Base-by-base conservation (phyloP, 345 rosid species). In the Citrus sp. region DNA sequence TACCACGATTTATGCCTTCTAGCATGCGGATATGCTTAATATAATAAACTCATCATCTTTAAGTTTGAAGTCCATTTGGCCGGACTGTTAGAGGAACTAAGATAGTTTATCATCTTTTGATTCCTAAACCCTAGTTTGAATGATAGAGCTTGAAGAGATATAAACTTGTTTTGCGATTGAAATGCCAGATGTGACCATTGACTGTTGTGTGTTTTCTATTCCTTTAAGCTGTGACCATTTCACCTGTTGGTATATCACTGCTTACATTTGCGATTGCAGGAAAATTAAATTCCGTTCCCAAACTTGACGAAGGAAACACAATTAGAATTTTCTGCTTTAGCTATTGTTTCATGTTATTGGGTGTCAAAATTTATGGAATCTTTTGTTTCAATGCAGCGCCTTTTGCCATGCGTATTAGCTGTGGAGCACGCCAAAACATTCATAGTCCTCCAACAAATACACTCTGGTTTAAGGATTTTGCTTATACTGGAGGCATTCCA, bases 401-500 rank as follows among this genome's bases (percentile, higher is more conserved):
- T 18, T 94, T 87, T 89, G 97, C 89, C 1, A 83, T 93, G 87
- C 91, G 98, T 76, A 92, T 97, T 34, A 97, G 99, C 80, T 94
- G 99, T 78, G 99, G 99, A 77, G 87, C 98, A 46, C 86, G 98
- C 22, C 77, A 79, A 9, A 80, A 89, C 81, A 85, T 92, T 54
- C 86, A 78, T 42, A 89, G 97, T 0, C 81, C 88, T 7, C 99
- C 96, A 42, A 92, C 95, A 22, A 90, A 93, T 81, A 89, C 92
- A 21, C 92, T 85, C 69, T 97, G 98, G 99, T 86, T 73, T 80
- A 97, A 94, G 81, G 99, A 94, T 83, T 88, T 97, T 74, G 99
- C 89, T 1, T 97, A 94, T 46, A 92, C 99, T 1, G 99, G 99
- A 27, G 99, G 98, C 9, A 38, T 92, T 82, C 98, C 98, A 9